Evolutionary conservation across 345 rosid genomes (phyloP).

Genomic region (Citrus hindsii): DNA sequence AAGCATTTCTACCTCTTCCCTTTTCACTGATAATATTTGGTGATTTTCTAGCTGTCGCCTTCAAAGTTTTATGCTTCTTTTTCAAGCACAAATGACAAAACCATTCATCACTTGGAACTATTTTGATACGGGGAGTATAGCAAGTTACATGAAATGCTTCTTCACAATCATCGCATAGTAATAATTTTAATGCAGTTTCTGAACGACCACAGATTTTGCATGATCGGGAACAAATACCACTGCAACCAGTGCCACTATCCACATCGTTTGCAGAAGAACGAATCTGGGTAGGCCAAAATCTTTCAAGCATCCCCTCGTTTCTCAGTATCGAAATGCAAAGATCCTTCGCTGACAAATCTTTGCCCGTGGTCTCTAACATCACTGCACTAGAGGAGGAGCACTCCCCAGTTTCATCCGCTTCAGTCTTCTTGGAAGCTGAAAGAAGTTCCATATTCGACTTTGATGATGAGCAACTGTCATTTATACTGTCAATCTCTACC

Average conservation of each 20-base stretch:
- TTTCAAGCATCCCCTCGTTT: constrained; percentile 31
- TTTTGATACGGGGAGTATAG: constrained; percentile 51
- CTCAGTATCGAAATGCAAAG: constrained; percentile 34
- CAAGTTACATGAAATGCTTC: constrained; percentile 78
- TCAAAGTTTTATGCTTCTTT: constrained; percentile 40
- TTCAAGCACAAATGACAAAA: constrained; percentile 65
- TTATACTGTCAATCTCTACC: constrained; percentile 46
- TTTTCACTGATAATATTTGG: constrained; percentile 30
- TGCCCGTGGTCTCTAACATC: constrained; percentile 27
- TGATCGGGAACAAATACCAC: constrained; percentile 31
- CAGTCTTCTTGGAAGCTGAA: constrained; percentile 43
- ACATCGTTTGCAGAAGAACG: constrained; percentile 22
- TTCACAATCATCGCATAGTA: constrained; percentile 89
- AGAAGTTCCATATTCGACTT: constrained; percentile 51
- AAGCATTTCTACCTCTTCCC: constrained; percentile 31
- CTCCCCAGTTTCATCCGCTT: constrained; percentile 51
- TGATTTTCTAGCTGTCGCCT: constrained; percentile 28
- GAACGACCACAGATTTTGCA: constrained; percentile 66
- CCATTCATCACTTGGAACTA: constrained; percentile 70
- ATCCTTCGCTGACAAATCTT: constrained; percentile 39
- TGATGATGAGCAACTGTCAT: constrained; percentile 68
- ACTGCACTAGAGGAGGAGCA: constrained; percentile 61
- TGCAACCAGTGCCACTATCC: constrained; percentile 18
- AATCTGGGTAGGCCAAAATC: constrained; percentile 18
- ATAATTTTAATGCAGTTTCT: constrained; percentile 49